Conservation (phyloP, 805 yeast species). For the Sungouiella thailandica region DNA sequence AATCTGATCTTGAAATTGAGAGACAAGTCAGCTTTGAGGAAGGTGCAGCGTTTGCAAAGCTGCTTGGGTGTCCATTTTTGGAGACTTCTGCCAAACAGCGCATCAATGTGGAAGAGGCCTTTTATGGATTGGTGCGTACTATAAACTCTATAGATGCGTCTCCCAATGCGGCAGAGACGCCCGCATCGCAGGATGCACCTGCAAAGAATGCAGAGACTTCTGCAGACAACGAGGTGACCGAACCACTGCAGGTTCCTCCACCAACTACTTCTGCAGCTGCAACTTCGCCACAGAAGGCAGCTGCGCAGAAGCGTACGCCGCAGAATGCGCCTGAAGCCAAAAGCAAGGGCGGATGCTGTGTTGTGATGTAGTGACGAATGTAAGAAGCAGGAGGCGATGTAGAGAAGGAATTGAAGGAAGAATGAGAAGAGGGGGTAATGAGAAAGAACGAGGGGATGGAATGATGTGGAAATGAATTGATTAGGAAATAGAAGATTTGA, state of each 20-base stretch:
- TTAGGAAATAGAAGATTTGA: too few species aligned
- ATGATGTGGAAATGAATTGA: too few species aligned
- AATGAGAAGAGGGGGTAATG: too few species aligned
- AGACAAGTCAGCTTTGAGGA: constrained; percentile 71
- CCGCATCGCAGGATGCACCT: constrained; percentile 1
- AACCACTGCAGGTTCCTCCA: constrained; percentile 1
- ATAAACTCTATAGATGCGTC: constrained; percentile 28
- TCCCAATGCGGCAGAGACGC: constrained; percentile 2
- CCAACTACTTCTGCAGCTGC: too few species aligned
- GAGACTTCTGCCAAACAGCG: constrained; percentile 94
- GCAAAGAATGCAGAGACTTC: constrained; percentile 1
- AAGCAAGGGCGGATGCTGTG: constrained; percentile 17
- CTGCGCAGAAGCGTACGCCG: constrained; percentile 4
- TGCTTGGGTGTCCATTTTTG: constrained; percentile 67
- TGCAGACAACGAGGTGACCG: constrained; percentile 3
- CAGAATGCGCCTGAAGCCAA: constrained; percentile 2
- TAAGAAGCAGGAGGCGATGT: neutral
- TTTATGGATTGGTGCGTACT: constrained; percentile 60
- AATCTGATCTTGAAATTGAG: constrained; percentile 68
- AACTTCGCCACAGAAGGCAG: too few species aligned
- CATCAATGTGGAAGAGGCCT: constrained; percentile 83
- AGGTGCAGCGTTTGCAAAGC: constrained; percentile 56
- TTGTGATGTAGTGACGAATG: constrained; percentile 9
- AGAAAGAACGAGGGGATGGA: too few species aligned
- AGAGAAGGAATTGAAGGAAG: neutral